These are phyloP conservation scores for Blastobotrys americana DNA, from an alignment of 805 yeast genomes.

Conservation along the genomic window DNA sequence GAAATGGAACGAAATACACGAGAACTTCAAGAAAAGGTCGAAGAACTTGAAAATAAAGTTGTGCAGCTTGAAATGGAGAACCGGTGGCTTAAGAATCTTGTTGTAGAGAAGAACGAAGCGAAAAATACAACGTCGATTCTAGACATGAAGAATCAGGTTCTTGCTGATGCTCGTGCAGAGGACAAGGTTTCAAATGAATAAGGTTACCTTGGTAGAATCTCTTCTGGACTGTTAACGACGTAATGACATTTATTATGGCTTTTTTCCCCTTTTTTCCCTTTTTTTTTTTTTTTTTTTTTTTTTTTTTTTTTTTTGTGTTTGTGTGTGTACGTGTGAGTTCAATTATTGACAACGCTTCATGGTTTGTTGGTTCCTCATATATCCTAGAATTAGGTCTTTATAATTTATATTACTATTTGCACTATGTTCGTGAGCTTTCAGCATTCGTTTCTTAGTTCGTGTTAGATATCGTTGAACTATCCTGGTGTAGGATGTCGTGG, in stretches of 20 bases:
- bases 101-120: slow-evolving; percentile 59
- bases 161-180: slow-evolving; percentile 12
- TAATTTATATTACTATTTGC: too few relatives aligned
- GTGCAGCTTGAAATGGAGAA: slow-evolving; percentile 92
- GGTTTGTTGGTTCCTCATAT: too few relatives aligned
- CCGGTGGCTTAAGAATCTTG: slow-evolving; percentile 70
- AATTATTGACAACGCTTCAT: too few relatives aligned
- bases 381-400: too few relatives aligned
- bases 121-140: slow-evolving; percentile 26
- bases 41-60: slow-evolving; percentile 61
- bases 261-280: slow-evolving; percentile 10
- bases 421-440: too few relatives aligned
- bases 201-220: neutral
- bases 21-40: slow-evolving; percentile 63
- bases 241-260: slow-evolving; percentile 5
- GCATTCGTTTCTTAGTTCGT: too few relatives aligned
- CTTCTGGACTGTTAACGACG: neutral
- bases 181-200: too few relatives aligned
- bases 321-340: too few relatives aligned
- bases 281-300: slow-evolving; percentile 16
- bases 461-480: too few relatives aligned
- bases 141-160: slow-evolving; percentile 22
- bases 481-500: too few relatives aligned
- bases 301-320: too few relatives aligned
- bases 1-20: slow-evolving; percentile 74